phyloP scores from a whole-genome alignment of 73 alveolate species.

The Halteria grandinella region DNA sequence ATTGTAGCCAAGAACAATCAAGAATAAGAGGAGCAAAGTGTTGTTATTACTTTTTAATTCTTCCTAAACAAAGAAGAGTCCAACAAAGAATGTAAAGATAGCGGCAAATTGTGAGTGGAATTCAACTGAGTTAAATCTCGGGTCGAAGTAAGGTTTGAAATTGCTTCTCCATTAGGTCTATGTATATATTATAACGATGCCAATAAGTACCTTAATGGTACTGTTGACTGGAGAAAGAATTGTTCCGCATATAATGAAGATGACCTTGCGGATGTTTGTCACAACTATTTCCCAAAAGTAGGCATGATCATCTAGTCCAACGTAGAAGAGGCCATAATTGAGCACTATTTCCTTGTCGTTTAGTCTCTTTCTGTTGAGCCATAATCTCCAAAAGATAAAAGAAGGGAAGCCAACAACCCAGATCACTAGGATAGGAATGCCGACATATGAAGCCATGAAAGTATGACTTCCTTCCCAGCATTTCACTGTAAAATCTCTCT shows the following conservation, averaged over 20 bases:
- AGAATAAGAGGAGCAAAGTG: neutral
- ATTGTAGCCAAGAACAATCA: neutral
- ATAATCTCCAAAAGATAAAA: neutral
- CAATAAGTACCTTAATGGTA: neutral
- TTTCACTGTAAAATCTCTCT: neutral
- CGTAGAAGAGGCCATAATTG: conserved; percentile 29
- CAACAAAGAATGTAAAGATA: neutral
- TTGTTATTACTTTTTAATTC: neutral
- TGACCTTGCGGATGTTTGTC: neutral
- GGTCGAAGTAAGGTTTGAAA: conserved; percentile 13
- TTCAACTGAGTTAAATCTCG: neutral
- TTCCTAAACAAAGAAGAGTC: neutral
- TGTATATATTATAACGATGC: neutral
- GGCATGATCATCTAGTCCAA: conserved; percentile 26
- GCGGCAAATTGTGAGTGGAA: neutral
- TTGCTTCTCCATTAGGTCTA: neutral
- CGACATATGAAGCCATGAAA: neutral
- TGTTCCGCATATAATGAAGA: neutral
- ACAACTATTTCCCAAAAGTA: conserved; percentile 54
- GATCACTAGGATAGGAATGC: conserved; percentile 43
- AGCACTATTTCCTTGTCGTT: neutral
- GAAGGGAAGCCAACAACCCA: conserved; percentile 49
- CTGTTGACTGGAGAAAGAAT: neutral
- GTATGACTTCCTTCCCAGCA: conserved; percentile 37
- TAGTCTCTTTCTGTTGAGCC: neutral